These are phyloP conservation scores for Stemphylium beticola DNA, from an alignment of 2,329 filamentous ascomycete genomes.

Conservation along the genomic window DNA sequence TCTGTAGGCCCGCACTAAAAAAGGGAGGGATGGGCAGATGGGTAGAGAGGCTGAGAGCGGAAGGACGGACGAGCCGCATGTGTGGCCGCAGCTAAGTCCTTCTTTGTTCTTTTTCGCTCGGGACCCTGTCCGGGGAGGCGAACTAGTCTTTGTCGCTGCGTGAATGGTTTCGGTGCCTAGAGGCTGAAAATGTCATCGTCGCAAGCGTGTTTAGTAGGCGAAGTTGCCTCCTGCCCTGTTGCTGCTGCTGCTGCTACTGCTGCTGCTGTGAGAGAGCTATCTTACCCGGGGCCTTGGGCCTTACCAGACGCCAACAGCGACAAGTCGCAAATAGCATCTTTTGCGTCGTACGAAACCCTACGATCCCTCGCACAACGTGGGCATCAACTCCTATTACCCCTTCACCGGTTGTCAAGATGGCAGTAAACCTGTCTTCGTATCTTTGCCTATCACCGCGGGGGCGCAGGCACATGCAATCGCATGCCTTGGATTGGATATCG, in stretches of 20 bases:
- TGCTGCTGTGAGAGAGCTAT: too few species aligned
- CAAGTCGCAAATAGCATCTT: conserved; percentile 6
- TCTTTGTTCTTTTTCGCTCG: background rate
- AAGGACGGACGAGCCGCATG: conserved; percentile 30
- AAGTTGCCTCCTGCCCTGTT: too few species aligned
- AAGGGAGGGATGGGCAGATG: conserved; percentile 7
- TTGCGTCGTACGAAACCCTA: background rate
- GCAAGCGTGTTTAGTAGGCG: too few species aligned
- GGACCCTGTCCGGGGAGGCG: too few species aligned
- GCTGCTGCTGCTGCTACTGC: too few species aligned
- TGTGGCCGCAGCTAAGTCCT: conserved; percentile 9
- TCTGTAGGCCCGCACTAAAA: conserved; percentile 13
- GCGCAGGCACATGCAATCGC: background rate
- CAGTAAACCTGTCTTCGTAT: too few species aligned
- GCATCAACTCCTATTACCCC: too few species aligned
- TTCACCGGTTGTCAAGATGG: too few species aligned
- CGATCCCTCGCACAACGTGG: background rate
- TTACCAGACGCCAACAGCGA: background rate
- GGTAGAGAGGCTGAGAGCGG: conserved; percentile 26
- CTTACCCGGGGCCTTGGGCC: background rate
- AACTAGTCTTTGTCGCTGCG: background rate
- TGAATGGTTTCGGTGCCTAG: background rate
- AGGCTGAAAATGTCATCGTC: background rate
- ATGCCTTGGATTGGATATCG: conserved; percentile 5
- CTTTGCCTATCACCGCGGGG: too few species aligned